These are phyloP conservation scores for Dendrothele bispora DNA, from an alignment of 768 basidiomycete species.

Conservation along the genomic window DNA sequence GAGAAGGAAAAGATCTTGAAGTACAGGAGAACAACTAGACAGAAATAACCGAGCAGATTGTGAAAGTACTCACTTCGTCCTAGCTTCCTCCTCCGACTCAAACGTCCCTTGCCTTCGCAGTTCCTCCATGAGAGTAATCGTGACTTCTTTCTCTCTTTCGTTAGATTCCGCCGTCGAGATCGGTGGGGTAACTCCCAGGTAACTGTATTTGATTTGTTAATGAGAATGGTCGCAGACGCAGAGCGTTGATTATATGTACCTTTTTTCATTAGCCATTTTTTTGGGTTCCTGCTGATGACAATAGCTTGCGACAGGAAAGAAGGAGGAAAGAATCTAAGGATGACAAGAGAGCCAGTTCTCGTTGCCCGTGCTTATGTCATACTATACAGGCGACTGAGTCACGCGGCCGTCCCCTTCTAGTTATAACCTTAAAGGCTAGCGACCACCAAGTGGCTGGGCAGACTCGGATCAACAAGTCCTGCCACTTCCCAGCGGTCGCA, in stretches of 20 bases:
- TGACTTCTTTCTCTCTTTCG: conserved; percentile 80
- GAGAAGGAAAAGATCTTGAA: background rate
- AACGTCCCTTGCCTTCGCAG: conserved; percentile 83
- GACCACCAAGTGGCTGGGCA: too few relatives aligned
- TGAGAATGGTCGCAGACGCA: conserved; percentile 7
- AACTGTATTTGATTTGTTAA: conserved; percentile 39
- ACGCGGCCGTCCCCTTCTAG: too few relatives aligned
- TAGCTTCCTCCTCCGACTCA: conserved; percentile 85
- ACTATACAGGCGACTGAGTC: too few relatives aligned
- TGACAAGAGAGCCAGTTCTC: background rate
- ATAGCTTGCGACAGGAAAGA: background rate
- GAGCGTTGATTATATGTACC: conserved; percentile 26
- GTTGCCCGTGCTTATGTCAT: background rate
- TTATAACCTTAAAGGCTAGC: too few relatives aligned
- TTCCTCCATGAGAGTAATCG: conserved; percentile 86
- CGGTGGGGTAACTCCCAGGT: conserved; percentile 82
- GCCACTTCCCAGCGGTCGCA: too few relatives aligned
- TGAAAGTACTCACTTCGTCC: conserved; percentile 68
- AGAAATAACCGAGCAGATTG: background rate
- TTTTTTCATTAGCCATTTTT: conserved; percentile 42
- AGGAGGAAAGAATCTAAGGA: background rate
- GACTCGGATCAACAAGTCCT: too few relatives aligned
- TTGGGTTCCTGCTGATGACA: conserved; percentile 1
- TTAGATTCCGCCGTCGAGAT: conserved; percentile 77
- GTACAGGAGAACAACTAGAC: conserved; percentile 3